These are phyloP conservation scores for Solanum tarapatanum DNA, from an alignment of 257 asterid genomes.

Conservation along the genomic window DNA sequence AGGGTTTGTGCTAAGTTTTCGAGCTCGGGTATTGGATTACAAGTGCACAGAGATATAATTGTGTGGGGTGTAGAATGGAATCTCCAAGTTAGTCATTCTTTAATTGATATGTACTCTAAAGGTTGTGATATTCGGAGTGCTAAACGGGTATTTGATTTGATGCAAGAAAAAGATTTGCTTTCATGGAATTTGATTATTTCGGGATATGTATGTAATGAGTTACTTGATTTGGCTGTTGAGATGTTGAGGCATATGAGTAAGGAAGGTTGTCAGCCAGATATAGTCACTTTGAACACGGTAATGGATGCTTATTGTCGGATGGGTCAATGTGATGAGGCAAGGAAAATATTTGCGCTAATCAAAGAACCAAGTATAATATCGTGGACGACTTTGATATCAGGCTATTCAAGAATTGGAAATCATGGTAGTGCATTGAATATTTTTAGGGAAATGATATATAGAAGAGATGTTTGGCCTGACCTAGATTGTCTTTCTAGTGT, in stretches of 20 bases:
- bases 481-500: slow-evolving; percentile 28
- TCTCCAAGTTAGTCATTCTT: slow-evolving; percentile 20
- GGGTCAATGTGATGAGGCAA: slow-evolving; percentile 30
- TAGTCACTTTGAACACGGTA: slow-evolving; percentile 21
- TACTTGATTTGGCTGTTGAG: slow-evolving; percentile 15
- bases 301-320: slow-evolving; percentile 32
- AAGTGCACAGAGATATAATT: slow-evolving; percentile 23
- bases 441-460: slow-evolving; percentile 16
- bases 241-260: slow-evolving; percentile 17
- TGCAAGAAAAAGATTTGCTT: slow-evolving; percentile 17
- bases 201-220: slow-evolving; percentile 19
- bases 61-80: slow-evolving; percentile 16
- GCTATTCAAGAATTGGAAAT: slow-evolving; percentile 24
- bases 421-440: slow-evolving; percentile 1
- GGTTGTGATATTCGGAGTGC: slow-evolving; percentile 21
- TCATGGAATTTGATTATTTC: slow-evolving; percentile 31
- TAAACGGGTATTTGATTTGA: slow-evolving; percentile 18
- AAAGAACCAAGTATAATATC: slow-evolving; percentile 29
- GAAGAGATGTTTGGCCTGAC: slow-evolving; percentile 14
- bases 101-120: slow-evolving; percentile 28
- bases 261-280: slow-evolving; percentile 23
- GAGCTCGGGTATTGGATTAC: slow-evolving; percentile 10
- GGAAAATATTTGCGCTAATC: slow-evolving; percentile 15
- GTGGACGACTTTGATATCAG: slow-evolving; percentile 36
- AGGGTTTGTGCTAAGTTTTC: slow-evolving; percentile 4